Percentiles rank a stretch among this genome's conserved stretches.
Evolutionary conservation across 371 early-diverging fungal species (phyloP).

Genomic region (Dipsacomyces acuminosporus): DNA sequence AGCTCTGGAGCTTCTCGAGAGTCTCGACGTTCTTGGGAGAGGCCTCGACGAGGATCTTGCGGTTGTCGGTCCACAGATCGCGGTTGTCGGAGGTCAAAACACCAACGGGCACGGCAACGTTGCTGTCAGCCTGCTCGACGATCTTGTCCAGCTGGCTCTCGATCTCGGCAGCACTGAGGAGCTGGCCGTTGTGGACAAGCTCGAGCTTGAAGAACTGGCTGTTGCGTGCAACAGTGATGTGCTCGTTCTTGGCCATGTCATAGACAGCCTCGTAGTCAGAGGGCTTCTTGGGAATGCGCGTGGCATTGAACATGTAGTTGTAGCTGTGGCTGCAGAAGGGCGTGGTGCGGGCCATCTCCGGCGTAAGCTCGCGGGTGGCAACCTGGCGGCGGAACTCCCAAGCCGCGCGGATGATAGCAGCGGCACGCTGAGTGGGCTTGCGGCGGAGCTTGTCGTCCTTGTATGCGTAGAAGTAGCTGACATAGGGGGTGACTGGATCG

Average conservation of each 20-base stretch:
- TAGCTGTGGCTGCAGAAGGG: slow-evolving; percentile 89
- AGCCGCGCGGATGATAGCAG: slow-evolving; percentile 80
- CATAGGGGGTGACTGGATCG: slow-evolving; percentile 88
- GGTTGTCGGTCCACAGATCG: slow-evolving; percentile 85
- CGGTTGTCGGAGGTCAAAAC: slow-evolving; percentile 87
- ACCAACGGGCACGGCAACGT: slow-evolving; percentile 67
- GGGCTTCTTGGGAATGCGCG: slow-evolving; percentile 84
- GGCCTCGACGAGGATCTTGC: slow-evolving; percentile 60
- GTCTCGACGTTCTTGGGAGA: slow-evolving; percentile 62
- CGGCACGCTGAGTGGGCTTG: slow-evolving; percentile 78
- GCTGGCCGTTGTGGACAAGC: slow-evolving; percentile 68
- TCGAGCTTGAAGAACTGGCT: slow-evolving; percentile 85
- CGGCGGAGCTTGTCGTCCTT: slow-evolving; percentile 77
- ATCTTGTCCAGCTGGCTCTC: slow-evolving; percentile 71
- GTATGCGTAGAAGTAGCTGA: slow-evolving; percentile 78
- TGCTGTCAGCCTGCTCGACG: slow-evolving; percentile 63
- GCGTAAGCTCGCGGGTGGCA: slow-evolving; percentile 72
- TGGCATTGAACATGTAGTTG: slow-evolving; percentile 94
- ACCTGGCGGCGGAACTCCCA: slow-evolving; percentile 80
- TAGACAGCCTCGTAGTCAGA: slow-evolving; percentile 70
- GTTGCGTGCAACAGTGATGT: slow-evolving; percentile 82
- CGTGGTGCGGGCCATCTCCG: slow-evolving; percentile 72
- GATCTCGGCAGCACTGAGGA: slow-evolving; percentile 78
- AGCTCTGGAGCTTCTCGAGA: slow-evolving; percentile 77
- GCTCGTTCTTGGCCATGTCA: slow-evolving; percentile 72